phyloP scores from a whole-genome alignment of 148 eudicot species.

The Oxyria digyna region DNA sequence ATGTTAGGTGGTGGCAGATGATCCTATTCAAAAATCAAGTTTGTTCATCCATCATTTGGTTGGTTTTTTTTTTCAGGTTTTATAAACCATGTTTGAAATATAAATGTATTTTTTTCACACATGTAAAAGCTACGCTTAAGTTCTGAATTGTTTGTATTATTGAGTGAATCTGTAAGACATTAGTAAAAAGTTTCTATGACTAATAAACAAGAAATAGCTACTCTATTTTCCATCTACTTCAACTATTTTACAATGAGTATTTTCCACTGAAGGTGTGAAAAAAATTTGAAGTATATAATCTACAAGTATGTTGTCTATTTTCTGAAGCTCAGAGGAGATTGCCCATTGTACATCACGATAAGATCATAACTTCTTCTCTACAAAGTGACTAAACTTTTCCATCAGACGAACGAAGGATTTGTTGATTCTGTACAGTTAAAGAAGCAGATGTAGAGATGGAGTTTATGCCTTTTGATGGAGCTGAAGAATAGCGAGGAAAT shows the following conservation, averaged over 20 bases:
- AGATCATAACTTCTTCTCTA: neutral
- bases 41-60: neutral
- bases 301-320: neutral
- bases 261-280: neutral
- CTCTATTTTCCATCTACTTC: neutral
- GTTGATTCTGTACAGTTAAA: conserved; percentile 15
- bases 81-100: neutral
- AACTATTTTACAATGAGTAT: neutral
- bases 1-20: neutral
- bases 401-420: conserved; percentile 24
- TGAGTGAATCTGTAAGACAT: no score
- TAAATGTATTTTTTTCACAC: no score
- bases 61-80: neutral
- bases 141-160: no score
- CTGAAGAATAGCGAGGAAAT: conserved; percentile 44
- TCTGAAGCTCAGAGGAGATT: neutral
- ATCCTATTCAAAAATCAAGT: neutral
- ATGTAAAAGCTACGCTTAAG: no score
- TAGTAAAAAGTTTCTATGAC: no score
- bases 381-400: conserved; percentile 34
- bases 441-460: conserved; percentile 18
- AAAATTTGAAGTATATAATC: neutral
- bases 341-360: neutral
- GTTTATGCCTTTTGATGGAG: conserved; percentile 73
- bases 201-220: neutral